Evolutionary conservation across 257 asterid genomes (phyloP), one percentile per base, ranked within the genome.

Genomic region (Scutellaria barbata): DNA sequence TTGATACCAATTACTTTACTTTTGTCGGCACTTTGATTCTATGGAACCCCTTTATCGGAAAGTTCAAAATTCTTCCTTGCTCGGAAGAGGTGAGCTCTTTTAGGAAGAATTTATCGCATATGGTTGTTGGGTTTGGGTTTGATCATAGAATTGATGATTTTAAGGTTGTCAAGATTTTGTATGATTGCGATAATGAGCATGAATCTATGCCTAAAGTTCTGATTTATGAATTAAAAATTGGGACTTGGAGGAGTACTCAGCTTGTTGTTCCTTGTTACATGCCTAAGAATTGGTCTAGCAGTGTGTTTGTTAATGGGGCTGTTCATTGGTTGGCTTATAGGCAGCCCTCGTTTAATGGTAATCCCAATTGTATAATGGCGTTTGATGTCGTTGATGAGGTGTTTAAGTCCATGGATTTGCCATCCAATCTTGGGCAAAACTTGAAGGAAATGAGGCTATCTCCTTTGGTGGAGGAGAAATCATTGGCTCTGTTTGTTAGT

Each of bases 291-390:
- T 80, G 87, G 87, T 74, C 71, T 14, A 20, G 77, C 33, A 74
- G 69, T 68, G 83, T 77, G 51, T 60, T 77, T 72, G 81, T 83
- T 46, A 69, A 80, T 62, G 79, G 79, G 64, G 57, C 50, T 74
- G 79, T 83, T 46, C 83, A 80, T 69, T 83, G 87, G 87, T 47
- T 83, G 77, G 82, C 83, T 0, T 72, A 80, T 53, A 72, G 37
- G 43, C 5, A 5, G 14, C 52, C 58, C 18, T 20, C 17, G 48
- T 7, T 20, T 33, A 13, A 53, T 11, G 71, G 50, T 5, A 61
- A 18, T 2, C 81, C 81, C 12, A 52, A 80, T 68, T 74, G 83
- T 58, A 71, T 83, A 35, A 74, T 83, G 85, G 79, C 75, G 13
- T 83, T 83, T 69, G 77, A 75, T 72, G 12, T 83, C 2, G 67